Base-by-base conservation (phyloP, 164 flowering plant species). In the Stephania yunnanensis region DNA sequence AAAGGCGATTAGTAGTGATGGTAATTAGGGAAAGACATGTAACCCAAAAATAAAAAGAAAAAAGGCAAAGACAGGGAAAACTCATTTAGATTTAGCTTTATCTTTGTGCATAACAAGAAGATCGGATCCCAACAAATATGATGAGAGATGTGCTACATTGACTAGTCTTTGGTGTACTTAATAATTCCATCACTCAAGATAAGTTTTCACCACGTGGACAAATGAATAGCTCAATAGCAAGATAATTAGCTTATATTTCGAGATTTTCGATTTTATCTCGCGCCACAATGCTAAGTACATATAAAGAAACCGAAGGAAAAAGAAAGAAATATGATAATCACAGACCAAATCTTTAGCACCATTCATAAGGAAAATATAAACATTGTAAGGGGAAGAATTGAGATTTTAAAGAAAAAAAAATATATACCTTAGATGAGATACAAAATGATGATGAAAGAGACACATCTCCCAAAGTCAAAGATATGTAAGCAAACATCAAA, bases 401-500 rank as follows among this genome's bases (percentile, higher is more conserved):
- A 17, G 65, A 74, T 1, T 17, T 53, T n/a, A 22, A 71, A 22
- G 1, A 5, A 70, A 20, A 45, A 75, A 10, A n/a, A 73, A 58
- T 31, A n/a, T 74, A 76, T 91, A 96, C 99, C 99, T 94, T 96
- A 6, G 99, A 92, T 63, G 95, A 88, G 76, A 94, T 84, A 75
- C 82, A 91, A 76, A 87, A 86, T 1, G 97, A 85, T 75, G 94
- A 84, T 55, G 92, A 74, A 66, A 78, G 91, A 80, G 90, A 88
- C 63, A 84, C 66, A 80, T 91, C 98, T 10, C 99, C 99, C 84
- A 96, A 81, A 68, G 97, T 89, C 79, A 94, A 78, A 52, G 99
- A 96, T 82, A 96, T 92, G 78, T 96, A 94, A 68, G 94, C 98
- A 85, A 96, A 96, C 99, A 96, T 94, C 83, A 96, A 97, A 70